Conservation (phyloP, 495 filamentous ascomycete species). For the Penicillium egyptiacum region DNA sequence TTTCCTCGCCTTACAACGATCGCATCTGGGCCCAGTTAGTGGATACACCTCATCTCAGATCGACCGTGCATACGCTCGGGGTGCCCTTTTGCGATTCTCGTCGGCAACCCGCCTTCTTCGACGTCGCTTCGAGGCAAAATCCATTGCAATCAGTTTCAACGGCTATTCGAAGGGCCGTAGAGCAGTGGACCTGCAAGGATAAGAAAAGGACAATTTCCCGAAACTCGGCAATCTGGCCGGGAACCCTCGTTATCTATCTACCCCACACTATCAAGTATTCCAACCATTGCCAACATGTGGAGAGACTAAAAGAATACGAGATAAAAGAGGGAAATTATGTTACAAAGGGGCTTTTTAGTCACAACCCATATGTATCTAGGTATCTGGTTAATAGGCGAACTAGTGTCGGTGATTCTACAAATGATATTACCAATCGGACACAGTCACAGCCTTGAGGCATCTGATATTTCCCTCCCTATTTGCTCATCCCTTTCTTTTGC, state of each 20-base stretch:
- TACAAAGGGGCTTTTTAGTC: too few species aligned
- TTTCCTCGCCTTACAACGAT: slow-evolving; percentile 23
- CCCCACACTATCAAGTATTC: not conserved
- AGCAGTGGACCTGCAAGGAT: not conserved
- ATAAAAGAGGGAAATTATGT: too few species aligned
- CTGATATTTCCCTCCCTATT: too few species aligned
- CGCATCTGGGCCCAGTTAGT: slow-evolving; percentile 16
- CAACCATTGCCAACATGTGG: not conserved
- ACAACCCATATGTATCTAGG: too few species aligned
- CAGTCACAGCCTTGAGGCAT: too few species aligned
- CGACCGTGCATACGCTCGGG: slow-evolving; percentile 17
- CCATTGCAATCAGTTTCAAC: not conserved
- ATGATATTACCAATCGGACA: too few species aligned
- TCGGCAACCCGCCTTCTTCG: slow-evolving; percentile 20
- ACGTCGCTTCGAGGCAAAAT: slow-evolving; percentile 1
- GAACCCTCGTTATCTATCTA: not conserved
- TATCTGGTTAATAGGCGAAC: too few species aligned
- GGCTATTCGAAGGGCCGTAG: not conserved
- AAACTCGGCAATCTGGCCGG: not conserved
- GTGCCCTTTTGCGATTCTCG: slow-evolving; percentile 26
- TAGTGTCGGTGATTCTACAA: too few species aligned
- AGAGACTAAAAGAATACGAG: not conserved
- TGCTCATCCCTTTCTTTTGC: too few species aligned
- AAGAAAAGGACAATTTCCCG: not conserved
- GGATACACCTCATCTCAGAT: not conserved